Percentiles rank a stretch among this genome's conserved stretches.
Evolutionary conservation across 495 filamentous ascomycete genomes (phyloP).

Genomic region (Bryoglossum gracile): DNA sequence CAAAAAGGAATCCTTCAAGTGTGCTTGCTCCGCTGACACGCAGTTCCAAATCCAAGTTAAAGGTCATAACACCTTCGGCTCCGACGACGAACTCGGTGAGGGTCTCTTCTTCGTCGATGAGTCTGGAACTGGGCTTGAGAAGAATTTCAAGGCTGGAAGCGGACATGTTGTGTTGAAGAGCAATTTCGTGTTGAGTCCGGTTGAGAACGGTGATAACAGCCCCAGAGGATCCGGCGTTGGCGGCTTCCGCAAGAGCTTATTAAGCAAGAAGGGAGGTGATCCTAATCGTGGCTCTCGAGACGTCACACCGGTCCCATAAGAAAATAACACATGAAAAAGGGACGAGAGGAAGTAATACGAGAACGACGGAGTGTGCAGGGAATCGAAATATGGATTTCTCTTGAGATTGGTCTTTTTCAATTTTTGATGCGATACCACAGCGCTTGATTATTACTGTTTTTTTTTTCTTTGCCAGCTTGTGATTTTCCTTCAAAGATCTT

Average conservation of each 20-base stretch:
- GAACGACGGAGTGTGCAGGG: background rate
- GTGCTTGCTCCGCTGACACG: slow-evolving; percentile 71
- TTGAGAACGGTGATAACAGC: slow-evolving; percentile 37
- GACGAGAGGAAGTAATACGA: background rate
- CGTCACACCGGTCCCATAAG: slow-evolving; percentile 26
- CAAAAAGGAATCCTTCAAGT: slow-evolving; percentile 60
- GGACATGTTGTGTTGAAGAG: slow-evolving; percentile 63
- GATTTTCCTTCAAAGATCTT: background rate
- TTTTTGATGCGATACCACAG: slow-evolving; percentile 10
- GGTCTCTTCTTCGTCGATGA: slow-evolving; percentile 85
- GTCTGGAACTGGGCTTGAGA: slow-evolving; percentile 63
- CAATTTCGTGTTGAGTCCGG: slow-evolving; percentile 40
- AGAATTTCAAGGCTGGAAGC: slow-evolving; percentile 59
- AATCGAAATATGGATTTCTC: background rate
- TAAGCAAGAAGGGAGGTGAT: slow-evolving; percentile 45
- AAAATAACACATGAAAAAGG: background rate
- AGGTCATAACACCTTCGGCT: slow-evolving; percentile 73
- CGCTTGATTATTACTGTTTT: background rate
- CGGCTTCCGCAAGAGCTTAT: slow-evolving; percentile 33
- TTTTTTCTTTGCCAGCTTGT: background rate
- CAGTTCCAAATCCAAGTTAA: slow-evolving; percentile 81
- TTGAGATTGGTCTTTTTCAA: background rate
- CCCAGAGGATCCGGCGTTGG: slow-evolving; percentile 45
- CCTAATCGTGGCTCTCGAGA: slow-evolving; percentile 36
- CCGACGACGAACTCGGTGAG: slow-evolving; percentile 76